Evolutionary conservation across 2,329 filamentous ascomycete species (phyloP), one percentile per base, ranked within the genome.

Genomic region (Phyllosticta capitalensis): DNA sequence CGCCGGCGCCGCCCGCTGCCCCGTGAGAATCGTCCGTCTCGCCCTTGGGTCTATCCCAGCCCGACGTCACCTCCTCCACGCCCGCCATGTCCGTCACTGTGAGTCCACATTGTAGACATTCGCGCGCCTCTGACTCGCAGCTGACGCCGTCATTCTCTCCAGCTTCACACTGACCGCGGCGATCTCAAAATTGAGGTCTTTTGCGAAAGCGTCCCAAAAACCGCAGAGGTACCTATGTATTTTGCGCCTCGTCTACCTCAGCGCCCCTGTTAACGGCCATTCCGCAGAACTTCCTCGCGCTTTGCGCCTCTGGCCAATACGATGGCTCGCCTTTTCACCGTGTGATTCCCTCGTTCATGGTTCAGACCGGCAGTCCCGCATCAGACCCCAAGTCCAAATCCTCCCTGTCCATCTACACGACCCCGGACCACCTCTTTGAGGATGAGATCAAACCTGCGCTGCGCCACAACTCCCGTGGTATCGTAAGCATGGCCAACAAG

Each of bases 111-210:
- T 26, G 24, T 4, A 26, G 24, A 26, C 24, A 26, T 26, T 26
- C 7, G 24, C 24, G 24, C 24, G 24, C 24, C 24, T 26, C 24
- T 26, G 24, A 7, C 7, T 26, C 22, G 12, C 45, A 14, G 54
- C 58, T 60, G 52, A 50, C 54, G 1, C 19, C 10, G 50, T 52
- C 45, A 28, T 45, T 5, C 33, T 51, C 61, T 63, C 26, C 64
- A 76, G 66, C 82, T 99, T 14, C 91, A 96, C 75, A 99, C 94
- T 55, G 89, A 86, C 55, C 82, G 88, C 57, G 94, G 94, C 71
- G 87, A 94, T 75, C 81, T 99, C 71, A 99, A 97, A 77, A 83
- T 97, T 67, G 94, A 97, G 74, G 80, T 99, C 65, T 97, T 96
- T 77, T 97, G 92, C 78, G 90, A 96, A 73, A 87, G 89, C 66